These are phyloP conservation scores for Pythium vanterpoolii DNA, from an alignment of 352 stramenopile genomes.

Conservation along the genomic window DNA sequence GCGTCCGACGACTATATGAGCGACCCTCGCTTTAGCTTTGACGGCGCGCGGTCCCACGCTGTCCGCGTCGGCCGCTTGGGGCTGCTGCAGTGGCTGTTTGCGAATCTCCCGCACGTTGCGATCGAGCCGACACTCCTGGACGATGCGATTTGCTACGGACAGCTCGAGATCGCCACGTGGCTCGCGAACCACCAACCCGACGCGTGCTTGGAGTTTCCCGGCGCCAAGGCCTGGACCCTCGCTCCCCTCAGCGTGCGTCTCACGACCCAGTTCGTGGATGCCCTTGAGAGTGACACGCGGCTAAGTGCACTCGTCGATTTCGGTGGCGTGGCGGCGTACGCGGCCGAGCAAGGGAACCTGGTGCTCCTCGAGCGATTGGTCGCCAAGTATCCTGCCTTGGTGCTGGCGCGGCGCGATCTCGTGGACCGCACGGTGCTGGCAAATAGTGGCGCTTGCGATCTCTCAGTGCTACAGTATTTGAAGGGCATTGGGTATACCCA, in stretches of 20 bases:
- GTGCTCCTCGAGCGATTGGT: background rate
- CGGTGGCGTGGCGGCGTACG: background rate
- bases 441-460: background rate
- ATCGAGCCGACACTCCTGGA: conserved; percentile 3
- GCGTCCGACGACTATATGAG: background rate
- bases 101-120: background rate
- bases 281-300: background rate
- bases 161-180: conserved; percentile 6
- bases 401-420: background rate
- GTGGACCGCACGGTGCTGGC: background rate
- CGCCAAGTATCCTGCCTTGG: background rate
- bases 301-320: conserved; percentile 2
- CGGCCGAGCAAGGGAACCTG: conserved; percentile 1
- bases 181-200: background rate
- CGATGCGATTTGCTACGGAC: conserved; percentile 9
- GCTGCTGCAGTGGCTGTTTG: conserved; percentile 8
- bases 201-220: background rate
- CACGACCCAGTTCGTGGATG: background rate
- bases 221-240: background rate
- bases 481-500: conserved; percentile 2
- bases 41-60: background rate
- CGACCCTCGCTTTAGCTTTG: conserved; percentile 9
- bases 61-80: conserved; percentile 2
- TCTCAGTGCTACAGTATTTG: background rate
- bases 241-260: background rate